Conservation (phyloP, 352 stramenopile genomes). For the Pythium scleroteichum region DNA sequence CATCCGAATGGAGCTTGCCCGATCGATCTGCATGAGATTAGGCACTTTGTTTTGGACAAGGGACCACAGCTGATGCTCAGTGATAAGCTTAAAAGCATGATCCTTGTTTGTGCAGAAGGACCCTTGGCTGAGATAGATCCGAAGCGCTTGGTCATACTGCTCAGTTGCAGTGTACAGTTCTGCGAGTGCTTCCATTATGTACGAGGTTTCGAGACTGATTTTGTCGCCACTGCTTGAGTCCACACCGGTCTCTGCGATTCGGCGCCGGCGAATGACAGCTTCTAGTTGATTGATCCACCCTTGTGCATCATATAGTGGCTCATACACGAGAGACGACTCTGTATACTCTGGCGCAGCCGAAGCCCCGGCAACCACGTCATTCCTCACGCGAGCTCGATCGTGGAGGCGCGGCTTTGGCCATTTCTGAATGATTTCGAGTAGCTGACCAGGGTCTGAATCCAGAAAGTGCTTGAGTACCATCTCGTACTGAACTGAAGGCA, state of each 20-base stretch:
- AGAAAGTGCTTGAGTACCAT: slow-evolving; percentile 88
- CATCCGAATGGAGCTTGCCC: slow-evolving; percentile 66
- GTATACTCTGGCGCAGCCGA: slow-evolving; percentile 66
- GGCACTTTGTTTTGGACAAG: slow-evolving; percentile 77
- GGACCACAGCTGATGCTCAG: slow-evolving; percentile 78
- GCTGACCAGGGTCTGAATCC: slow-evolving; percentile 71
- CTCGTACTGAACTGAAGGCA: slow-evolving; percentile 76
- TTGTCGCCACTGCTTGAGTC: slow-evolving; percentile 36
- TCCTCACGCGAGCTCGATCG: slow-evolving; percentile 26
- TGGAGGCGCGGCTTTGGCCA: slow-evolving; percentile 74
- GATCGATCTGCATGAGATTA: slow-evolving; percentile 82
- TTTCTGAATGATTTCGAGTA: slow-evolving; percentile 80
- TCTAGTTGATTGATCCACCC: slow-evolving; percentile 86
- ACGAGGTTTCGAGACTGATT: slow-evolving; percentile 79
- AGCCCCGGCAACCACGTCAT: slow-evolving; percentile 12
- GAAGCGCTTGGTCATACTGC: slow-evolving; percentile 80
- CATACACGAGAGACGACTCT: slow-evolving; percentile 62
- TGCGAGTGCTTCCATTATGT: slow-evolving; percentile 78
- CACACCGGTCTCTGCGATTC: slow-evolving; percentile 55
- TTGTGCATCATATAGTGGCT: slow-evolving; percentile 76
- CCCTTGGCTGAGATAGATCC: slow-evolving; percentile 84
- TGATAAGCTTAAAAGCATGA: slow-evolving; percentile 83
- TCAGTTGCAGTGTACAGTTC: slow-evolving; percentile 82
- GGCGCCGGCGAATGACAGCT: slow-evolving; percentile 62
- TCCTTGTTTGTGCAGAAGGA: slow-evolving; percentile 87